These are phyloP conservation scores for Huntiella bhutanensis DNA, from an alignment of 2,329 filamentous ascomycete species.

Conservation along the genomic window DNA sequence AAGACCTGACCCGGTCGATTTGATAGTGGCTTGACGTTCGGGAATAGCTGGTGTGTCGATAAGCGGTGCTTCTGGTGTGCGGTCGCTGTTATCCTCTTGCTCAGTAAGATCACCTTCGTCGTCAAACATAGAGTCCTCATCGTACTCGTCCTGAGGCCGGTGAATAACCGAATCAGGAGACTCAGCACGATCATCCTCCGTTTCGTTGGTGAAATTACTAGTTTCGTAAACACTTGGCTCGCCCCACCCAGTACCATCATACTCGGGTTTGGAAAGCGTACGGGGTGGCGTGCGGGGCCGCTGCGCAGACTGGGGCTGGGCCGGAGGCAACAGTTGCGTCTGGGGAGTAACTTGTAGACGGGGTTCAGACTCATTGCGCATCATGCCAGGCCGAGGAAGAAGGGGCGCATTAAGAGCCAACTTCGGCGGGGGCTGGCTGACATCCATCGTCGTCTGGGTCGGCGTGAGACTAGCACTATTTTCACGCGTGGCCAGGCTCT, in stretches of 20 bases:
- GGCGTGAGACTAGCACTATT: conserved; percentile 9
- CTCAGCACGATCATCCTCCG: conserved; percentile 38
- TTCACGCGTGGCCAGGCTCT: conserved; percentile 17
- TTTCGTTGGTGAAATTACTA: conserved; percentile 16
- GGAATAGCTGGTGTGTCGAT: conserved; percentile 48
- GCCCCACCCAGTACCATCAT: conserved; percentile 44
- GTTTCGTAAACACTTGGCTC: conserved; percentile 24
- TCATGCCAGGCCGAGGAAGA: conserved; percentile 13
- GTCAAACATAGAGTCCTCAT: conserved; percentile 15
- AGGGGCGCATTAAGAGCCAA: conserved; percentile 17
- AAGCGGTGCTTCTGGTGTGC: conserved; percentile 21
- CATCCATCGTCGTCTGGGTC: conserved; percentile 9
- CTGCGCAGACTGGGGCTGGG: conserved; percentile 12
- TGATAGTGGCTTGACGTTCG: conserved; percentile 72
- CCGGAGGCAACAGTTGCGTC: not conserved
- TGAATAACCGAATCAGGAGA: conserved; percentile 86
- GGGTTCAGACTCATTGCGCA: conserved; percentile 1
- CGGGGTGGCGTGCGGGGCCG: conserved; percentile 27
- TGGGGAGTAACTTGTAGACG: not conserved
- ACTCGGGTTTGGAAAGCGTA: conserved; percentile 37
- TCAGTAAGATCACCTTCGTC: conserved; percentile 18
- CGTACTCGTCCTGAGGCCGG: conserved; percentile 37
- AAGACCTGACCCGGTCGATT: conserved; percentile 65
- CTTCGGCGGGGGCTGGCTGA: conserved; percentile 11
- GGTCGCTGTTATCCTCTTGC: conserved; percentile 12